These are phyloP conservation scores for Calonectria pseudoreteaudii DNA, from an alignment of 2,329 filamentous ascomycete genomes.

Conservation along the genomic window DNA sequence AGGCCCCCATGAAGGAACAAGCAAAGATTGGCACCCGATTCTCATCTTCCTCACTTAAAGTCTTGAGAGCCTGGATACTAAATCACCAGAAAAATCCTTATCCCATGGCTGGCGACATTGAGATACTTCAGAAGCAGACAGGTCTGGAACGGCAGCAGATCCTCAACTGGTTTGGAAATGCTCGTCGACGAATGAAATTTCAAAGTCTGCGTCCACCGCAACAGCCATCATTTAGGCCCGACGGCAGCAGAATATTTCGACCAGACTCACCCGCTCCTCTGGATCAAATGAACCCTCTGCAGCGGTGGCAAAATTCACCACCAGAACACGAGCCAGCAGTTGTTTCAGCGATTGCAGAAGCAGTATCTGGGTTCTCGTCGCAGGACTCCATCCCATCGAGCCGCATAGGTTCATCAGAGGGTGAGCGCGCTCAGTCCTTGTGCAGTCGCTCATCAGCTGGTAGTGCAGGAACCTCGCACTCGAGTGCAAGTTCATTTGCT, in stretches of 20 bases:
- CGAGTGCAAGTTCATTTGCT: constrained; percentile 58
- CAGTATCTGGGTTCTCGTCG: constrained; percentile 16
- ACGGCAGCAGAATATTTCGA: constrained; percentile 32
- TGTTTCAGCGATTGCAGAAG: constrained; percentile 39
- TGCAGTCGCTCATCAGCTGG: constrained; percentile 58
- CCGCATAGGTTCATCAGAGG: not conserved
- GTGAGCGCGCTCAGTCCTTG: not conserved
- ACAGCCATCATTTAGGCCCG: constrained; percentile 56
- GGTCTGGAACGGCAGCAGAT: constrained; percentile 83
- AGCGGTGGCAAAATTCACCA: constrained; percentile 41
- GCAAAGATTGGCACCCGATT: constrained; percentile 38
- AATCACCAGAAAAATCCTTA: constrained; percentile 73
- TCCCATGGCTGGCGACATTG: constrained; percentile 85
- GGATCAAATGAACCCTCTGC: constrained; percentile 32
- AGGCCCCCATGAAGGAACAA: not conserved
- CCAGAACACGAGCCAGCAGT: constrained; percentile 41
- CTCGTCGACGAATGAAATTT: constrained; percentile 80
- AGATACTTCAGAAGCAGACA: constrained; percentile 75
- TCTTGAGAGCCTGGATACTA: constrained; percentile 34
- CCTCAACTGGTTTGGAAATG: constrained; percentile 88
- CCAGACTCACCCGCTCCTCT: constrained; percentile 49
- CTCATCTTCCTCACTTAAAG: constrained; percentile 30
- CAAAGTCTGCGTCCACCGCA: constrained; percentile 61
- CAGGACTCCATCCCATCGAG: not conserved
- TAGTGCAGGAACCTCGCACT: constrained; percentile 66